phyloP scores from a whole-genome alignment of 306 rosid genomes.

The Coriaria nepalensis region DNA sequence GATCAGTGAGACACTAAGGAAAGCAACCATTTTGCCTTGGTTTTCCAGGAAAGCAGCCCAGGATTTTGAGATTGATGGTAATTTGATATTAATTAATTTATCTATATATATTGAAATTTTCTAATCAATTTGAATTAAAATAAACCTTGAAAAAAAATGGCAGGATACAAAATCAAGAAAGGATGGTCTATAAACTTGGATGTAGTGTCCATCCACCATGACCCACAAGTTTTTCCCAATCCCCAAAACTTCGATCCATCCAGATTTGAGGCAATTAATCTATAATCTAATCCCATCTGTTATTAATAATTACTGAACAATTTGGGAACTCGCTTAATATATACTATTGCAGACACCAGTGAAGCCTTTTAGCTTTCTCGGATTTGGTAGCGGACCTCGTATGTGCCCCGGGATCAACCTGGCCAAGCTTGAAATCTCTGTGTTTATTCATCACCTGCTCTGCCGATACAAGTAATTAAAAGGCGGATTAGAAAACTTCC shows the following conservation, averaged over 20 bases:
- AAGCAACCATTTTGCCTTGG: slow-evolving; percentile 84
- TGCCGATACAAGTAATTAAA: slow-evolving; percentile 53
- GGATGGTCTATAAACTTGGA: slow-evolving; percentile 77
- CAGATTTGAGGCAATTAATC: slow-evolving; percentile 52
- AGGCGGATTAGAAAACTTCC: no score
- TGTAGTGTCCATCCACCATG: slow-evolving; percentile 82
- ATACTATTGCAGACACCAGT: slow-evolving; percentile 34
- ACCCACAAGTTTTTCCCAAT: slow-evolving; percentile 40
- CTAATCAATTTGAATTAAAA: background rate
- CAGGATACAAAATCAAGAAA: slow-evolving; percentile 64
- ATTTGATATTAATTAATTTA: no score
- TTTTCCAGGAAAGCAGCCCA: slow-evolving; percentile 74
- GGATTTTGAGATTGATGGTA: slow-evolving; percentile 73
- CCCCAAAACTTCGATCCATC: slow-evolving; percentile 66
- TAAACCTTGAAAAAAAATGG: slow-evolving; percentile 6
- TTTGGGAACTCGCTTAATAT: background rate
- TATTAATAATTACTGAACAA: no score
- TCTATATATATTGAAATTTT: no score
- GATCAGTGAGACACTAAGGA: slow-evolving; percentile 64
- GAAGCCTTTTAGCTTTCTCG: slow-evolving; percentile 62
- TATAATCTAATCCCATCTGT: no score
- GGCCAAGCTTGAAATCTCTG: slow-evolving; percentile 68
- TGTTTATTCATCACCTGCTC: slow-evolving; percentile 71
- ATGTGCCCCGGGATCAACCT: slow-evolving; percentile 91
- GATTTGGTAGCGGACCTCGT: slow-evolving; percentile 81